Evolutionary conservation across 345 rosid genomes (phyloP), one percentile per base, ranked within the genome.

Genomic region (Camelina laxa): DNA sequence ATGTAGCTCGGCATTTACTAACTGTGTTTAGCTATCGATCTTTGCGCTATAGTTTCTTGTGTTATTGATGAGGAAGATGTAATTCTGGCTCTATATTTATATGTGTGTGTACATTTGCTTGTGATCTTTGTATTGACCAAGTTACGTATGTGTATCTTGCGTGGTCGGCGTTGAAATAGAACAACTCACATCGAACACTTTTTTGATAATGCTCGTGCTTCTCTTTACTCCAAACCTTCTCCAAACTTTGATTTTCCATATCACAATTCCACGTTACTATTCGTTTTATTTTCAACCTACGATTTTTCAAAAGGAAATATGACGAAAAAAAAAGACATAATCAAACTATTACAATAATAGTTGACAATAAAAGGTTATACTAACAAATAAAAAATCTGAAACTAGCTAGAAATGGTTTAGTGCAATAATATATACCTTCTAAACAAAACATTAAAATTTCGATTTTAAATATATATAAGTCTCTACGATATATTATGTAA

Each of bases 171-270:
- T 69, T 53, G 53, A 65, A 47, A 54, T 53, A 35, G 65, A 76
- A 76, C 80, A 76, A 69, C 70, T 70, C 71, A 76, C 55, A 17
- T 33, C 11, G 4, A 35, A 70, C 80, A 44, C 70, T 54, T 63
- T 76, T 67, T 70, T 9, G 2, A 54, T 42, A 45, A 35, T 55
- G 65, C 75, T 62, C 70, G 80, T 76, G 80, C 51, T 76, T 69
- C 75, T 69, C 61, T 45, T 76, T 44, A 76, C 75, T 63, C 45
- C 80, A 61, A 69, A 61, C 65, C 70, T 55, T 62, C 75, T 63
- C 75, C 41, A 19, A 36, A 21, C 16, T 69, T 54, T 35, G 51
- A 56, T 44, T 65, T 60, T 13, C 58, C 41, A 76, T 63, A 27
- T 60, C 48, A 36, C 13, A 38, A 6, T 60, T 38, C 65, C 48